Conservation (phyloP, 2,329 filamentous ascomycete species). For the Aurifilum marmelostoma region DNA sequence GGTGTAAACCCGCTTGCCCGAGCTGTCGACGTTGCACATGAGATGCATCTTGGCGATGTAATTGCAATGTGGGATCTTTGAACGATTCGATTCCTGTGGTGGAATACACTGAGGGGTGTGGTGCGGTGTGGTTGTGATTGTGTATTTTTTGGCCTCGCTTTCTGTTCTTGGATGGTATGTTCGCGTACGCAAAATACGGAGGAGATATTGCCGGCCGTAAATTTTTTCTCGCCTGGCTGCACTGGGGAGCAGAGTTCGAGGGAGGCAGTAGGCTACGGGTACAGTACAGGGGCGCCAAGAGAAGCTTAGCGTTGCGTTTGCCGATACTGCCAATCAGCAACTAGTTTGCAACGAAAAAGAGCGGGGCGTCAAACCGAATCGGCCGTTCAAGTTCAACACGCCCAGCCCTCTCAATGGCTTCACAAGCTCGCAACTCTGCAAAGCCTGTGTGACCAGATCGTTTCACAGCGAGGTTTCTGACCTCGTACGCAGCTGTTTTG, state of each 20-base stretch:
- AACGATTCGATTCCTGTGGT: conserved; percentile 6
- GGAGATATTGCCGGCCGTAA: conserved; percentile 10
- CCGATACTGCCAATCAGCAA: neutral
- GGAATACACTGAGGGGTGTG: neutral
- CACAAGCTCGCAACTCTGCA: neutral
- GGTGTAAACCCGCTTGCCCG: conserved; percentile 91
- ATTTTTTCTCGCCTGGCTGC: conserved; percentile 7
- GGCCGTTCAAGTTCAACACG: too few species aligned
- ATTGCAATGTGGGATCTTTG: neutral
- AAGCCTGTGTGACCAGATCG: neutral
- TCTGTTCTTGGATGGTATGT: neutral
- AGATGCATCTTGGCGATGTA: conserved; percentile 57
- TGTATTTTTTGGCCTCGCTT: neutral
- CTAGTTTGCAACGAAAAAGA: neutral
- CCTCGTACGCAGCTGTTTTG: neutral
- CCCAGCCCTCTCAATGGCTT: neutral
- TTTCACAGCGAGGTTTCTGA: neutral
- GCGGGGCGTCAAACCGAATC: neutral
- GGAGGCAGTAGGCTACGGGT: too few species aligned
- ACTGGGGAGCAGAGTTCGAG: neutral
- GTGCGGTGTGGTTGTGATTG: neutral
- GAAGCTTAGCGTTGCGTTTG: neutral
- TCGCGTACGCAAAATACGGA: neutral
- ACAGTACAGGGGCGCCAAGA: neutral
- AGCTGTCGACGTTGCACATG: conserved; percentile 81